Evolutionary conservation across 1,284 basidiomycete genomes (phyloP).

Genomic region (Anthracocystis setariae): DNA sequence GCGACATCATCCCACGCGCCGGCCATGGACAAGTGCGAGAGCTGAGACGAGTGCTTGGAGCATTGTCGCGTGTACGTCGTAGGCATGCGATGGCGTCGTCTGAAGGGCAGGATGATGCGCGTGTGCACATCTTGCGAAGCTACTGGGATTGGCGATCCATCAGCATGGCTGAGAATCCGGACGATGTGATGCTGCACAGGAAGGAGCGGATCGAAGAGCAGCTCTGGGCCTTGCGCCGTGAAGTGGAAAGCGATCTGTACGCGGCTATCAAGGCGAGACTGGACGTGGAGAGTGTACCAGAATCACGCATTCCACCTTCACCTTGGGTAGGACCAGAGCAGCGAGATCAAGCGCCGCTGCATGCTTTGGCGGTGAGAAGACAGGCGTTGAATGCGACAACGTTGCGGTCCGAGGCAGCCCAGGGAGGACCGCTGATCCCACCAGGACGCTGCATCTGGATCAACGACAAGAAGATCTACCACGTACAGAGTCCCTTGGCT

Average conservation of each 20-base stretch:
- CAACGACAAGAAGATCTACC: slow-evolving; percentile 51
- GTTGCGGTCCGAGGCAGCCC: slow-evolving; percentile 54
- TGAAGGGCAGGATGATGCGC: slow-evolving; percentile 47
- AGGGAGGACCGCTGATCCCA: slow-evolving; percentile 60
- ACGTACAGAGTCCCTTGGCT: slow-evolving; percentile 53
- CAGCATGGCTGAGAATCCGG: slow-evolving; percentile 33
- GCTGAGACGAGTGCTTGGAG: slow-evolving; percentile 64
- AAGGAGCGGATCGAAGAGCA: slow-evolving; percentile 58
- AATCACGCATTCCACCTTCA: slow-evolving; percentile 45
- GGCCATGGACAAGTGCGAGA: slow-evolving; percentile 66
- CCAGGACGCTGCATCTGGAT: slow-evolving; percentile 61
- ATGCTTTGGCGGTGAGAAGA: slow-evolving; percentile 55
- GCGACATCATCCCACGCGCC: slow-evolving; percentile 63
- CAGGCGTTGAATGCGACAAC: slow-evolving; percentile 60
- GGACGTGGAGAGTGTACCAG: slow-evolving; percentile 27
- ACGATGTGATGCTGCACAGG: slow-evolving; percentile 58
- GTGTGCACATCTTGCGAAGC: slow-evolving; percentile 58
- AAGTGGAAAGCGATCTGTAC: slow-evolving; percentile 65
- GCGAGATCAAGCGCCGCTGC: slow-evolving; percentile 48
- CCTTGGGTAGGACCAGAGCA: slow-evolving; percentile 61
- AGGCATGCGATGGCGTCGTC: slow-evolving; percentile 41
- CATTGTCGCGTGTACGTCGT: slow-evolving; percentile 61
- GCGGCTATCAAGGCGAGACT: slow-evolving; percentile 56
- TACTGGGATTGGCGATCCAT: slow-evolving; percentile 64
- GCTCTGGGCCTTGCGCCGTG: slow-evolving; percentile 63